phyloP scores from a whole-genome alignment of 352 stramenopile genomes.

The Aphanomyces euteiches region DNA sequence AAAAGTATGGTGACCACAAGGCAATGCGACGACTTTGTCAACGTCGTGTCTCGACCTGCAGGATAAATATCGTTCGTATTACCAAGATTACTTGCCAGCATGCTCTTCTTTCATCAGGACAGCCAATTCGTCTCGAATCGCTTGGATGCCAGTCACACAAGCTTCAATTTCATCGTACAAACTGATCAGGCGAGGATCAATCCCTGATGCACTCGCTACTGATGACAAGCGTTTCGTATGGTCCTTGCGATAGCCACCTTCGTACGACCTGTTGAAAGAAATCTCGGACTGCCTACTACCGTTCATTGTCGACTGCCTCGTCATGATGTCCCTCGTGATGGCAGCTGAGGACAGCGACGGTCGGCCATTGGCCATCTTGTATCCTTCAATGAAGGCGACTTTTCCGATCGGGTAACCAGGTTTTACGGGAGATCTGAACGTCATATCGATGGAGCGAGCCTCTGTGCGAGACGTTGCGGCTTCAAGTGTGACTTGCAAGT shows the following conservation, averaged over 20 bases:
- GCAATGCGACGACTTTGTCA: no score
- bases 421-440: background rate
- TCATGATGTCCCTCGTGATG: background rate
- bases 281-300: background rate
- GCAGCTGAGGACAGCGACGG: background rate
- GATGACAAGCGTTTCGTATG: background rate
- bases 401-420: slow-evolving; percentile 10
- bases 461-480: background rate
- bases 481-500: background rate
- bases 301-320: background rate
- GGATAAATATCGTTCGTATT: no score
- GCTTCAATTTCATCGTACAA: background rate
- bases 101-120: background rate
- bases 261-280: no score
- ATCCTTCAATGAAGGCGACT: slow-evolving; percentile 18
- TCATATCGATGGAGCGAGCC: slow-evolving; percentile 4
- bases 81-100: no score
- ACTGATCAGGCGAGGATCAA: slow-evolving; percentile 1
- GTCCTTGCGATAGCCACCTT: background rate
- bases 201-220: slow-evolving; percentile 5
- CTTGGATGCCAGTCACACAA: slow-evolving; percentile 2
- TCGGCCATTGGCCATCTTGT: slow-evolving; percentile 2
- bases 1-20: no score
- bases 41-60: no score
- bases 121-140: slow-evolving; percentile 13